Base-by-base conservation (phyloP, 129 eudicot species). In the Saposhnikovia divaricata region DNA sequence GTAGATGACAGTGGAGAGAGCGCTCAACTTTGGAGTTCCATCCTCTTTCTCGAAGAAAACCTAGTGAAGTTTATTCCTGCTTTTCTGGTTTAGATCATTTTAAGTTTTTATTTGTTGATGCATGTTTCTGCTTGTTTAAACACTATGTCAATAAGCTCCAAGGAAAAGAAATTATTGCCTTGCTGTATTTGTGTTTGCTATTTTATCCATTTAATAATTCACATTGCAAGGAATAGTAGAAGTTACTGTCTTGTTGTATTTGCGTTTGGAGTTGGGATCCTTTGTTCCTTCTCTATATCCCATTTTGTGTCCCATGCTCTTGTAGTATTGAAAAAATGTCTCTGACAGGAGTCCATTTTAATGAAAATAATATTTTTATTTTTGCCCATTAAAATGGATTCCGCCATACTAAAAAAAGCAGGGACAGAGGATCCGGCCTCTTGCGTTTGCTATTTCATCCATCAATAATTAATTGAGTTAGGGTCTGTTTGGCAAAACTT, bases 1-100 rank as follows among this genome's bases (percentile, higher is more conserved):
- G 89, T 78, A 74, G 88, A 65, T 76, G 48, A 48, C 66, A n/a
- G 79, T 23, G 38, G 73, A 38, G 31, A 59, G 76, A 73, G 74
- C 74, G 75, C 21, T 50, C 50, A 25, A 51, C 69, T 6, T 19
- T 6, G 7, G 79, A 48, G 47, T 46, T 43, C 12, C 69, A 68
- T 66, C 80, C 51, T 59, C 79, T 80, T 72, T 51, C 51, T 13
- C 28, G 55, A 66, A 80, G 77, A 44, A 70, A 74, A 55, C 15
- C 55, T 55, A 77, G 80, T 9, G 42, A 40, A 37, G 63, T 63
- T 28, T 78, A 72, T 72, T 10, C 25, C 38, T 37, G 23, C 74
- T 77, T 75, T 51, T 37, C 39, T 81, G 6, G 75, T 50, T 74
- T 77, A 48, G 79, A 37, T 23, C 71, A 44, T 48, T 9, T 59